Percentiles rank a stretch among this genome's conserved stretches.
phyloP scores from a whole-genome alignment of 257 asterid genomes.

The Przewalskia tangutica region DNA sequence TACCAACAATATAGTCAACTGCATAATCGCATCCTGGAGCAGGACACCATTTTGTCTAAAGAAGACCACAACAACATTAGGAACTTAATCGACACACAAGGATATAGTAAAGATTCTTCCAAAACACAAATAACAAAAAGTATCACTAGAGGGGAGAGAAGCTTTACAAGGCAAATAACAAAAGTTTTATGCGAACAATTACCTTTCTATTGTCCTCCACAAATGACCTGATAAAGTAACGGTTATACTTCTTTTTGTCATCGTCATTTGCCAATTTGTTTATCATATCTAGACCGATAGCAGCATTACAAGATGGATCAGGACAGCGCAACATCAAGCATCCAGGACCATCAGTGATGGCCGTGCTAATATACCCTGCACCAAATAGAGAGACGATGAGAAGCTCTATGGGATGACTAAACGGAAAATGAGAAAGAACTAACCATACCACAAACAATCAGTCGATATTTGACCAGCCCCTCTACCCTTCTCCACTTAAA shows the following conservation, averaged over 20 bases:
- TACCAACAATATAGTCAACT: conserved; percentile 71
- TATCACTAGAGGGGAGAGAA: background rate
- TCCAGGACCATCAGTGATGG: conserved; percentile 95
- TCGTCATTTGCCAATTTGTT: conserved; percentile 47
- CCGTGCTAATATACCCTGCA: conserved; percentile 62
- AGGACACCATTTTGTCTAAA: conserved; percentile 91
- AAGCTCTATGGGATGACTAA: conserved; percentile 4
- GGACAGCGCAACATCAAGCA: conserved; percentile 92
- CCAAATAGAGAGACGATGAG: conserved; percentile 16
- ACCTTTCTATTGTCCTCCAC: conserved; percentile 90
- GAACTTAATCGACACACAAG: background rate
- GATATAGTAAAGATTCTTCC: background rate
- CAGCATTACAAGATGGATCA: conserved; percentile 87
- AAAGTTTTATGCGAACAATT: conserved; percentile 15
- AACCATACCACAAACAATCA: background rate
- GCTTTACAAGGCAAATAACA: background rate
- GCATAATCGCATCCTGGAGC: conserved; percentile 95
- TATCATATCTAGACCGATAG: conserved; percentile 81
- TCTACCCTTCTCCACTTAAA: background rate
- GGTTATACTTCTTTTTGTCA: conserved; percentile 52
- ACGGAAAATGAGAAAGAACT: background rate
- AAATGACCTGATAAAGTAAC: conserved; percentile 70
- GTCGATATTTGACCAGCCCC: background rate
- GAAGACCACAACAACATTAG: conserved; percentile 7
- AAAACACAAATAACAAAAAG: background rate